A percentile compares a stretch with the other conserved stretches of the same genome.
These are phyloP conservation scores for Gastrolobium villosum DNA, from an alignment of 306 rosid species.

Conservation along the genomic window DNA sequence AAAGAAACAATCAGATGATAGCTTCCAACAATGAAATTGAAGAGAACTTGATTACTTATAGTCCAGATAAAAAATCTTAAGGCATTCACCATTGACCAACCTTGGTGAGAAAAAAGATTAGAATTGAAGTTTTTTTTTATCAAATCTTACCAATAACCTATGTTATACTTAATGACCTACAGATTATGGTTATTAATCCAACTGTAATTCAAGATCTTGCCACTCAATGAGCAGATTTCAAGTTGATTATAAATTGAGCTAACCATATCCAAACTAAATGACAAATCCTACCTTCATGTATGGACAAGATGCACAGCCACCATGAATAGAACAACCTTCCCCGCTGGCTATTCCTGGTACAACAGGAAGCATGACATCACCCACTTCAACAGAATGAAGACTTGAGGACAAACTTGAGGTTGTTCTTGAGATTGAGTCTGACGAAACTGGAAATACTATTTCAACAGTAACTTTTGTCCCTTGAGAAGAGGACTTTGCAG, in stretches of 20 bases:
- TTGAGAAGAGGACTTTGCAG: constrained; percentile 57
- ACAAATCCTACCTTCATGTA: constrained; percentile 87
- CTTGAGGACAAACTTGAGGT: constrained; percentile 60
- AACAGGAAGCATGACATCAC: constrained; percentile 68
- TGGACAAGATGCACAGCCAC: constrained; percentile 99
- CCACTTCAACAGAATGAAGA: constrained; percentile 53
- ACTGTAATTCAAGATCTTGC: constrained; percentile 22
- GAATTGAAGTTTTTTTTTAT: constrained; percentile 8
- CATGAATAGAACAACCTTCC: constrained; percentile 95
- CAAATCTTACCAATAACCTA: background rate
- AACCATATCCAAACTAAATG: constrained; percentile 34
- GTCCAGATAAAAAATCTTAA: background rate
- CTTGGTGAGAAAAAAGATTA: background rate
- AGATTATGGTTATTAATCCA: background rate
- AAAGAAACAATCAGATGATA: constrained; percentile 45
- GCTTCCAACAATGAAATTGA: constrained; percentile 36
- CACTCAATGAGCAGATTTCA: background rate
- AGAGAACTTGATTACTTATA: constrained; percentile 8
- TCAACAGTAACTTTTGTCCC: constrained; percentile 77
- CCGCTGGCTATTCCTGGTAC: constrained; percentile 92
- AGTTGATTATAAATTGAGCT: constrained; percentile 16
- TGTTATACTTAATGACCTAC: constrained; percentile 3
- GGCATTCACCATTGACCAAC: background rate
- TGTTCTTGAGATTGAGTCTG: constrained; percentile 83
- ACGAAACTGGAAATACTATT: constrained; percentile 94